These are phyloP conservation scores for Fragilariopsis cylindrus DNA, from an alignment of 108 stramenopile species.

Conservation along the genomic window DNA sequence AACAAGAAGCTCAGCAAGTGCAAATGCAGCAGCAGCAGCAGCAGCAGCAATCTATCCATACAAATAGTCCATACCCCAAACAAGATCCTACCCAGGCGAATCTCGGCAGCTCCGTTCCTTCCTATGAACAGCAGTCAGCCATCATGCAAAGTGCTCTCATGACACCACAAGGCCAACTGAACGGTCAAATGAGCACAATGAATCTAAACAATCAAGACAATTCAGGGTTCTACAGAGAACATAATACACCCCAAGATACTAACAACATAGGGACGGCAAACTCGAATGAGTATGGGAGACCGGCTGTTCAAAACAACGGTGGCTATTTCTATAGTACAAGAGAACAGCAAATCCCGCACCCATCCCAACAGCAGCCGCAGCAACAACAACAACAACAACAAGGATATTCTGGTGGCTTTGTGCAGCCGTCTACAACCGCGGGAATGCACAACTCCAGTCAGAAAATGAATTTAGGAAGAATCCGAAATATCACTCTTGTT, in stretches of 20 bases:
- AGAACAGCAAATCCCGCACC: constrained; percentile 25
- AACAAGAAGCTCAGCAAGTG: neutral
- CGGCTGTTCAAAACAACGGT: constrained; percentile 12
- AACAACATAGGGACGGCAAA: neutral
- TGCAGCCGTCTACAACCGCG: constrained; percentile 25
- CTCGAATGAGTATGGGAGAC: constrained; percentile 33
- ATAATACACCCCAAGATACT: constrained; percentile 7
- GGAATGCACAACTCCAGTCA: constrained; percentile 41
- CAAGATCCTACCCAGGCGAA: constrained; percentile 11
- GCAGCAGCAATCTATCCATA: constrained; percentile 28
- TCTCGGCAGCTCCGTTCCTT: neutral
- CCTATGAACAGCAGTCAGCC: constrained; percentile 3
- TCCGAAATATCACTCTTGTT: constrained; percentile 25
- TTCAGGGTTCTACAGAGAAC: constrained; percentile 32
- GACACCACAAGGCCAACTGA: neutral
- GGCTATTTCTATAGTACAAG: constrained; percentile 27
- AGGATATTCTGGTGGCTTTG: neutral
- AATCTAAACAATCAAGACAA: neutral
- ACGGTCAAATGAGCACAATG: neutral
- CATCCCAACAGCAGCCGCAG: constrained; percentile 11
- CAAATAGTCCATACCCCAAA: neutral
- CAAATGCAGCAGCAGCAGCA: constrained; percentile 19
- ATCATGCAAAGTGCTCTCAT: constrained; percentile 3
- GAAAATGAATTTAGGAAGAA: constrained; percentile 13
- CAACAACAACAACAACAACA: constrained; percentile 11